Base-by-base conservation (phyloP, 495 filamentous ascomycete genomes). In the Aspergillus ostianus region DNA sequence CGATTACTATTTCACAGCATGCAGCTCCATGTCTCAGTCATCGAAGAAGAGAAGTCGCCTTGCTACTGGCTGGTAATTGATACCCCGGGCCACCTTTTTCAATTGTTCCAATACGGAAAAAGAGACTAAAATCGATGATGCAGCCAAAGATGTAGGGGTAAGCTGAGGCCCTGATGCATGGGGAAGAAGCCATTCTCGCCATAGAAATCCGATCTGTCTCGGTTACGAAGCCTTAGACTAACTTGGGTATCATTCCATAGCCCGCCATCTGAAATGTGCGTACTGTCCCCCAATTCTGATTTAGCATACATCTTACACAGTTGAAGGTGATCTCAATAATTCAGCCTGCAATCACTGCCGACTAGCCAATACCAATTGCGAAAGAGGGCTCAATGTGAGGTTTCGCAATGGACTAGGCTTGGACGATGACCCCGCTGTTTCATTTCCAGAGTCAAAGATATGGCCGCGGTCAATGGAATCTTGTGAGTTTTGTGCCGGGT, bases 221-320 rank as follows among this genome's bases (percentile, higher is more conserved):
- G 20, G 6, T 21, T 8, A 51, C 36, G 29, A 17, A 44, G 17
- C 15, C 0, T n/a, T 4, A 48, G 7, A 44, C 21, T 41, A 36
- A 49, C 3, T 49, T 49, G 13, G 0, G 17, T 9, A 9, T 15
- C 10, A 19, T 20, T 0, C 15, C 47, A 8, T 32, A 70, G 70
- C 27, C 21, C 70, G 70, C 3, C 67, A 72, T 60, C 36, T 70
- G 10, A 72, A 62, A 57, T 72, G 70, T 70, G 58, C 21, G 69
- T 52, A n/a, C 3, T 10, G 6, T 21, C 32, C 1, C 20, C 48
- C 2, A 7, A 9, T 9, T 2, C 7, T 15, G 4, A 51, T n/a
- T 47, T 17, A 19, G 6, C 19, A 15, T n/a, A 21, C 8, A n/a
- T 27, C 50, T 57, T 10, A 48, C 19, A 30, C 2, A 19, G 10